Percentiles rank a stretch among this genome's conserved stretches.
phyloP scores from a whole-genome alignment of 2,329 filamentous ascomycete genomes.

The Pezizomycotina sp. region DNA sequence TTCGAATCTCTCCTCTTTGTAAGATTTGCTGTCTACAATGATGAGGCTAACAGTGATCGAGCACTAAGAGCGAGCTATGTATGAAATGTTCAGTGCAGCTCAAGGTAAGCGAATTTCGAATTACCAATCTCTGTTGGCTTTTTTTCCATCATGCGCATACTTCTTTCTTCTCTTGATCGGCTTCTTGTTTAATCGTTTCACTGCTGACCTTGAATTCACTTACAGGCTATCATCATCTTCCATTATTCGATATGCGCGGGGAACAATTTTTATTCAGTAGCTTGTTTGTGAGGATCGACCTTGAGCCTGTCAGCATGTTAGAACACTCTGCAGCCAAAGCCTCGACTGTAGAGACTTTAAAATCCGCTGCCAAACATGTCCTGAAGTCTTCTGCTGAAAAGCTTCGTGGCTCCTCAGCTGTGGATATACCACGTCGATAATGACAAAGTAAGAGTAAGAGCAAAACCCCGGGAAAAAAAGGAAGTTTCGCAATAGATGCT shows the following conservation, averaged over 20 bases:
- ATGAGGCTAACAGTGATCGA: conserved; percentile 52
- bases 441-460: no score
- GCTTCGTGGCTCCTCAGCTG: no score
- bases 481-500: no score
- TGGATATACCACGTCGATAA: no score
- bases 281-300: conserved; percentile 75
- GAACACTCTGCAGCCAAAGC: conserved; percentile 37
- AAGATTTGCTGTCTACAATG: conserved; percentile 80
- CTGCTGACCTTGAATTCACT: background rate
- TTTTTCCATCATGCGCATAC: background rate
- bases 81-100: conserved; percentile 78
- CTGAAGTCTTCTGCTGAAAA: no score
- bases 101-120: conserved; percentile 35
- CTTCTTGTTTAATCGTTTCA: conserved; percentile 2
- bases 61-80: conserved; percentile 65
- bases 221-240: conserved; percentile 65
- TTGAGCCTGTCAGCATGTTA: conserved; percentile 40
- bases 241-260: conserved; percentile 71
- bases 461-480: no score
- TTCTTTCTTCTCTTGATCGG: background rate
- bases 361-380: conserved; percentile 16
- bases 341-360: conserved; percentile 24
- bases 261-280: conserved; percentile 92
- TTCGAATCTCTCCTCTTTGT: conserved; percentile 88
- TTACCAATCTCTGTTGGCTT: conserved; percentile 1